Conservation (phyloP, 768 basidiomycete species). For the Mycena kentingensis region DNA sequence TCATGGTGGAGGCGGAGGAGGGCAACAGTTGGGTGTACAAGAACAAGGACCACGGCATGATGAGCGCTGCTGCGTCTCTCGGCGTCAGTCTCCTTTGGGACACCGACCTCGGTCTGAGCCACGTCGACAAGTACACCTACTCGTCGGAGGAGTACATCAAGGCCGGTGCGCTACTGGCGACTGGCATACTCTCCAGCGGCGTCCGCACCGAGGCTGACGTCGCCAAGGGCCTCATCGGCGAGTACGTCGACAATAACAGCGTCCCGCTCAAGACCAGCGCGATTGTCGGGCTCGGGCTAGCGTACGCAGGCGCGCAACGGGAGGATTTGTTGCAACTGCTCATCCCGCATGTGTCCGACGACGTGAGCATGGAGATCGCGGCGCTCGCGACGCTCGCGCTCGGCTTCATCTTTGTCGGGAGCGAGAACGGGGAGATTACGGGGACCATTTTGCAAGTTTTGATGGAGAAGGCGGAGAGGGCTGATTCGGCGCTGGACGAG, state of each 20-base stretch:
- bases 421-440: conserved; percentile 91
- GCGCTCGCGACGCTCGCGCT: conserved; percentile 84
- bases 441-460: conserved; percentile 87
- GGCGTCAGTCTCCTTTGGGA: conserved; percentile 96
- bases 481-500: conserved; percentile 75
- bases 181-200: conserved; percentile 86
- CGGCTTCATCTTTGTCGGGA: conserved; percentile 95
- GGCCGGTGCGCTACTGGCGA: conserved; percentile 93
- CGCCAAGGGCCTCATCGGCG: conserved; percentile 85
- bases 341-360: conserved; percentile 83
- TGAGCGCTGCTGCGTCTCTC: conserved; percentile 93
- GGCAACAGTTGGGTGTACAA: conserved; percentile 99
- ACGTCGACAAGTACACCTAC: conserved; percentile 97
- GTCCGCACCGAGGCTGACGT: conserved; percentile 93
- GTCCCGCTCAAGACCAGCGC: conserved; percentile 82
- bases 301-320: conserved; percentile 92
- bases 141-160: conserved; percentile 97
- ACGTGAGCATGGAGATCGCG: conserved; percentile 87
- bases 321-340: conserved; percentile 79
- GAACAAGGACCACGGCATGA: conserved; percentile 99
- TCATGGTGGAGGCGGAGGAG: conserved; percentile 96
- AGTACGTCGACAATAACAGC: conserved; percentile 87
- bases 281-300: conserved; percentile 90
- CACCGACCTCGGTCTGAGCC: conserved; percentile 88
- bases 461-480: conserved; percentile 73